Base-by-base conservation (phyloP, 129 eudicot species). In the Kitagawia praeruptora region DNA sequence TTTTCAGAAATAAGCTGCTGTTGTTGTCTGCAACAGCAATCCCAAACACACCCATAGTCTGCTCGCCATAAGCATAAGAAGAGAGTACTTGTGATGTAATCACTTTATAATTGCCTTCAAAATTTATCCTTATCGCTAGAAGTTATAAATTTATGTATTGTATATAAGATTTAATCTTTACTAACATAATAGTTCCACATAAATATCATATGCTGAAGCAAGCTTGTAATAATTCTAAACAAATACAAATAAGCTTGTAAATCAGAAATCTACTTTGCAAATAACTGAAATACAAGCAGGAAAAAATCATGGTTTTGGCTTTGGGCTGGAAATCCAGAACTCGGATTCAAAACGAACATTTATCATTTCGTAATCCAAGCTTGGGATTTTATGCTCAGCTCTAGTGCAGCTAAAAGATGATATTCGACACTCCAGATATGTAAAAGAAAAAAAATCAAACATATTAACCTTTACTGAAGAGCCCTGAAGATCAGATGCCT, bases 401-500 rank as follows among this genome's bases (percentile, higher is more conserved):
- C 39, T 56, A 25, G 38, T 27, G n/a, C 64, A 63, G 37, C 70
- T 11, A 8, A 45, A 45, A n/a, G 14, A n/a, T 61, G 70, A 63
- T 28, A 64, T 64, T 67, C 2, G 41, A 67, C 41, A 39, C 18
- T 27, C 10, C 74, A 74, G 1, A n/a, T 16, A 53, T 21, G 51
- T 49, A 11, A 1, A 45, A 37, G 46, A 16, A 1, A 42, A 80
- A 81, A 13, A 40, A 37, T 69, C 38, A 42, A 77, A 2, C 37
- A 31, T 41, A 70, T 80, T 77, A 84, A 91, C 99, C 93, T 95
- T 95, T 12, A 92, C 87, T 77, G 88, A 89, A 78, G 96, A 87
- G 54, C 99, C 96, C 79, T 88, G 86, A 42, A 92, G 85, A 78
- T 95, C 99, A 80, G 94, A 85, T 78, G 97, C 96, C 80, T 90